These are phyloP conservation scores for Oenanthe sinensis DNA, from an alignment of 129 eudicot genomes.

Conservation along the genomic window DNA sequence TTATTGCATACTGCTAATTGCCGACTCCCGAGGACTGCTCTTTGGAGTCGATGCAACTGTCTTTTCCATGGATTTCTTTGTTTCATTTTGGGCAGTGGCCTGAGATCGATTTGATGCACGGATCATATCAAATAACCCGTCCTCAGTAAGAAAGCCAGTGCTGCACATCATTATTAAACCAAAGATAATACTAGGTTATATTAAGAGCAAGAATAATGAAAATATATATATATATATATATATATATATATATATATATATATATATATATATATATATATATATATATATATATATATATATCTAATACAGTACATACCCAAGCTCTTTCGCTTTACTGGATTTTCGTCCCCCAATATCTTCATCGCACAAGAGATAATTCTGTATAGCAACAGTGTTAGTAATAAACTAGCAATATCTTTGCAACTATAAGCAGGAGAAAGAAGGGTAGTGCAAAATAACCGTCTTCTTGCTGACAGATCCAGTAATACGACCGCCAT, in stretches of 20 bases:
- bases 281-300: too few species aligned
- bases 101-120: slow-evolving; percentile 64
- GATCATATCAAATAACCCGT: slow-evolving; percentile 81
- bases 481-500: slow-evolving; percentile 96
- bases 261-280: neutral
- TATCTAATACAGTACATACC: slow-evolving; percentile 35
- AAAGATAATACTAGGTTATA: neutral
- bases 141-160: slow-evolving; percentile 78
- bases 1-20: slow-evolving; percentile 44
- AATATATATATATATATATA: neutral
- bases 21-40: slow-evolving; percentile 40
- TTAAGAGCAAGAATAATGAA: neutral
- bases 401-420: slow-evolving; percentile 3
- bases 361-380: slow-evolving; percentile 93
- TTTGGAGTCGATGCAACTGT: slow-evolving; percentile 38
- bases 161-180: slow-evolving; percentile 25
- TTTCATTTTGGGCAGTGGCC: slow-evolving; percentile 24
- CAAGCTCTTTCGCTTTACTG: slow-evolving; percentile 74
- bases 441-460: slow-evolving; percentile 14
- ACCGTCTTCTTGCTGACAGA: slow-evolving; percentile 99
- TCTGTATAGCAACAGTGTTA: slow-evolving; percentile 39
- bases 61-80: slow-evolving; percentile 42
- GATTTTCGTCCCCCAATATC: slow-evolving; percentile 95
- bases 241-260: neutral
- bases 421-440: neutral